Conservation (phyloP, 768 basidiomycete genomes). For the Cystoderma amianthinum region DNA sequence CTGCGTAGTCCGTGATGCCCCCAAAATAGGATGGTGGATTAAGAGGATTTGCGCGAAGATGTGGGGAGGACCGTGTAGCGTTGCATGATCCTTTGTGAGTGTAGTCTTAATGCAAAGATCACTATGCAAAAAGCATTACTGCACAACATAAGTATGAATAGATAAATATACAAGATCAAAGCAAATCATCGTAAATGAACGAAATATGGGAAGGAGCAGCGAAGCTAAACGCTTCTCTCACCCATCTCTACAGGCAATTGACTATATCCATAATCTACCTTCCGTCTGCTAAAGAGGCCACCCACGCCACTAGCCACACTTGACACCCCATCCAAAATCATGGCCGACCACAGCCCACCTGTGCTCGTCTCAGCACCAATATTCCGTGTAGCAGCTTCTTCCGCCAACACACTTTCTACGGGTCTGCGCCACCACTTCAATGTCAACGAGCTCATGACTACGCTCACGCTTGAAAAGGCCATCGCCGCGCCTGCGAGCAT, state of each 20-base stretch:
- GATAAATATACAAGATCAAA: too few relatives aligned
- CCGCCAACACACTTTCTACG: conserved; percentile 62
- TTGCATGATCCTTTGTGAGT: too few relatives aligned
- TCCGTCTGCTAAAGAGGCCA: conserved; percentile 32
- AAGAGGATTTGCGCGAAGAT: too few relatives aligned
- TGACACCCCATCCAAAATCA: conserved; percentile 40
- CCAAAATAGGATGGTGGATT: too few relatives aligned
- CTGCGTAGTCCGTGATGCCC: too few relatives aligned
- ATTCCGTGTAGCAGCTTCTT: conserved; percentile 38
- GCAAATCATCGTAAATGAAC: too few relatives aligned
- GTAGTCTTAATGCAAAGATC: too few relatives aligned
- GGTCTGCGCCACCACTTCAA: conserved; percentile 84
- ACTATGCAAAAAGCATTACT: too few relatives aligned
- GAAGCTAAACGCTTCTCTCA: conserved; percentile 7
- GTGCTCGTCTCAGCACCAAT: conserved; percentile 36
- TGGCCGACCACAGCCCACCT: conserved; percentile 32
- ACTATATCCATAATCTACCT: conserved; percentile 48
- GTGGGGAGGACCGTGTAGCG: too few relatives aligned
- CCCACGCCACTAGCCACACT: conserved; percentile 31
- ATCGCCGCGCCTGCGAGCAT: conserved; percentile 99
- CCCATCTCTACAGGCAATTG: conserved; percentile 69
- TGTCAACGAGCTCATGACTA: conserved; percentile 84
- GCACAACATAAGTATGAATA: too few relatives aligned
- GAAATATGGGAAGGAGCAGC: too few relatives aligned
- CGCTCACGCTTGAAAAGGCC: conserved; percentile 96